Evolutionary conservation across 164 flowering plant genomes (phyloP).

Genomic region (Chimonanthus salicifolius): DNA sequence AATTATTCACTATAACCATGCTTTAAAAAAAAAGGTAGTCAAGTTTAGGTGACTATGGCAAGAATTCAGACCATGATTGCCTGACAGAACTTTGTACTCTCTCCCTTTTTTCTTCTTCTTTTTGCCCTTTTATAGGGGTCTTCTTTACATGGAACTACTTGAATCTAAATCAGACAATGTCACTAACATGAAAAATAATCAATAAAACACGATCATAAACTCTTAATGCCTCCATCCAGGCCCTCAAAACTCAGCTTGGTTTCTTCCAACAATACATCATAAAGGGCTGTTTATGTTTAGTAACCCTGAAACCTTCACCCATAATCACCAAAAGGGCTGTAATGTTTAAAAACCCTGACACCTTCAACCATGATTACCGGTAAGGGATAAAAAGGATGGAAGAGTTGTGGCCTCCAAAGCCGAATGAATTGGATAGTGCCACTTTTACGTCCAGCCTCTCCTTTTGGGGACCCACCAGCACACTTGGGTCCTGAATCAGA

Average conservation of each 20-base stretch:
- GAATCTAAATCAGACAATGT: too few relatives aligned
- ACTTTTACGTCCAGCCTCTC: conserved; percentile 50
- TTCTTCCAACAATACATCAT: neutral
- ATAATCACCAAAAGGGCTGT: neutral
- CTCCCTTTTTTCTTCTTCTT: too few relatives aligned
- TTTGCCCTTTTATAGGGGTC: too few relatives aligned
- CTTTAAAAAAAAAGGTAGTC: too few relatives aligned
- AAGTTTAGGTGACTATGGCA: too few relatives aligned
- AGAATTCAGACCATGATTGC: too few relatives aligned
- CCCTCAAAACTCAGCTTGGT: neutral
- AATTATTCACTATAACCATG: too few relatives aligned
- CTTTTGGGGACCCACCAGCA: conserved; percentile 47
- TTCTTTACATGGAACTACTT: too few relatives aligned
- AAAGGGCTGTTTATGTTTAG: neutral
- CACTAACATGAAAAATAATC: neutral
- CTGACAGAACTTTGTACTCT: too few relatives aligned
- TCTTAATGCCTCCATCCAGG: neutral
- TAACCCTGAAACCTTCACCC: neutral
- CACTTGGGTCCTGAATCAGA: conserved; percentile 31
- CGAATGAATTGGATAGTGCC: conserved; percentile 53
- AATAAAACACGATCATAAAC: neutral
- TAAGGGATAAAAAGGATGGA: conserved; percentile 52
- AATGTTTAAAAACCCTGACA: neutral
- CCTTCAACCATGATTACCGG: conserved; percentile 9
- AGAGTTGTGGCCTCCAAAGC: conserved; percentile 62